Evolutionary conservation across 2,329 filamentous ascomycete genomes (phyloP).

Genomic region (Colletotrichum paranaense): DNA sequence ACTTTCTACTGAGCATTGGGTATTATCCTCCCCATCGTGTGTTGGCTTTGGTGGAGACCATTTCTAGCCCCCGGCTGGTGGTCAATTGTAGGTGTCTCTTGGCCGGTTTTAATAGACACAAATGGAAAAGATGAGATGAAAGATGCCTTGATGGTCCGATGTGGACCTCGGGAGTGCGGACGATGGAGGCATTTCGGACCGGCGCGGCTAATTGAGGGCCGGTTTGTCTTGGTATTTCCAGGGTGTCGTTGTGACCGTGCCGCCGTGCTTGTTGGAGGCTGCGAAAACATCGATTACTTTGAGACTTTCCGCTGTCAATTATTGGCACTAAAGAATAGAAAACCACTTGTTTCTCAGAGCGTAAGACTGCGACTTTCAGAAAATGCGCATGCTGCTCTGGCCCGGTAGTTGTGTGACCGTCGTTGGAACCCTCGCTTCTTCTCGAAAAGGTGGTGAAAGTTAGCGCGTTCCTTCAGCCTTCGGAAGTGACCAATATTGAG

Average conservation of each 20-base stretch:
- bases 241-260: background rate
- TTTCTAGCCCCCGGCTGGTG: background rate
- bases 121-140: conserved; percentile 24
- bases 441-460: background rate
- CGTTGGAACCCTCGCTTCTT: background rate
- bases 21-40: background rate
- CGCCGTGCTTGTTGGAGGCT: background rate
- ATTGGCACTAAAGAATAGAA: background rate
- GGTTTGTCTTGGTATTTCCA: conserved; percentile 3
- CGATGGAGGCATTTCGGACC: conserved; percentile 25
- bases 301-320: background rate
- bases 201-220: conserved; percentile 25
- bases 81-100: background rate
- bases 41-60: background rate
- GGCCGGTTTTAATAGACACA: background rate
- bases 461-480: background rate
- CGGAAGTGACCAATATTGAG: background rate
- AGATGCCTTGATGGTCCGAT: conserved; percentile 20
- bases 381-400: background rate
- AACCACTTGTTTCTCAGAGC: background rate
- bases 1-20: background rate
- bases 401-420: too few species aligned
- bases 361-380: background rate
- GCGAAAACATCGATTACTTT: background rate
- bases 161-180: background rate